phyloP scores from a whole-genome alignment of 2,329 filamentous ascomycete species.

The Paradendryphiella salina region DNA sequence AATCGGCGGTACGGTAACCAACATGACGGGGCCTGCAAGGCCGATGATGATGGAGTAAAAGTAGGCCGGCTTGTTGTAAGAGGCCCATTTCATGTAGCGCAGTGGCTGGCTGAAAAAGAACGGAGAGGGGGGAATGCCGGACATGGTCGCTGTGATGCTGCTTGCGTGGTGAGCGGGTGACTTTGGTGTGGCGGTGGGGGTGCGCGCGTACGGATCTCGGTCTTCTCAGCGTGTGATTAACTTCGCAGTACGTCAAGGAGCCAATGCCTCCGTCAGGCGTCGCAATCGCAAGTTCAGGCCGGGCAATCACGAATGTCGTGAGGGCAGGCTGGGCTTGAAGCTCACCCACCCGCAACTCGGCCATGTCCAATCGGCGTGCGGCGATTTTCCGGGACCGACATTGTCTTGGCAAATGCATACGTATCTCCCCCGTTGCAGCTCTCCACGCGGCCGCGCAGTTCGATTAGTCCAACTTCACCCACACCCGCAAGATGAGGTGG shows the following conservation, averaged over 20 bases:
- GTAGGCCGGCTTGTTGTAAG: slow-evolving; percentile 84
- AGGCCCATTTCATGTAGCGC: slow-evolving; percentile 84
- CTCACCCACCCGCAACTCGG: slow-evolving; percentile 1
- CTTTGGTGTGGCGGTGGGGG: background rate
- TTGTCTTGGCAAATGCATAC: slow-evolving; percentile 46
- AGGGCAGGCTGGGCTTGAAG: slow-evolving; percentile 12
- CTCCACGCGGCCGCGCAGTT: slow-evolving; percentile 9
- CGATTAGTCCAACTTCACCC: slow-evolving; percentile 26
- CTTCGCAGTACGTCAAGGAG: slow-evolving; percentile 8
- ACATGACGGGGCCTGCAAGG: slow-evolving; percentile 68
- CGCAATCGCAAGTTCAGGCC: slow-evolving; percentile 11
- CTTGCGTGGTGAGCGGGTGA: slow-evolving; percentile 1
- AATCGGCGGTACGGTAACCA: slow-evolving; percentile 74
- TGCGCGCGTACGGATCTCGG: slow-evolving; percentile 6
- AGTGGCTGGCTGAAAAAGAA: slow-evolving; percentile 83
- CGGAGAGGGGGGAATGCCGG: slow-evolving; percentile 48
- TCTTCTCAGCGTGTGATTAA: background rate
- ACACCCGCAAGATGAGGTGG: slow-evolving; percentile 69
- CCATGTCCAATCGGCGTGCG: slow-evolving; percentile 24
- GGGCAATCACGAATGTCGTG: slow-evolving; percentile 5
- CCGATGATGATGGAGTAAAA: slow-evolving; percentile 86
- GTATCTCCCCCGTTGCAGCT: slow-evolving; percentile 37
- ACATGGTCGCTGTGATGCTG: slow-evolving; percentile 56
- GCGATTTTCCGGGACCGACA: slow-evolving; percentile 31
- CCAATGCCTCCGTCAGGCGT: slow-evolving; percentile 27